Conservation (phyloP, 345 rosid genomes). For the Viola odorata region DNA sequence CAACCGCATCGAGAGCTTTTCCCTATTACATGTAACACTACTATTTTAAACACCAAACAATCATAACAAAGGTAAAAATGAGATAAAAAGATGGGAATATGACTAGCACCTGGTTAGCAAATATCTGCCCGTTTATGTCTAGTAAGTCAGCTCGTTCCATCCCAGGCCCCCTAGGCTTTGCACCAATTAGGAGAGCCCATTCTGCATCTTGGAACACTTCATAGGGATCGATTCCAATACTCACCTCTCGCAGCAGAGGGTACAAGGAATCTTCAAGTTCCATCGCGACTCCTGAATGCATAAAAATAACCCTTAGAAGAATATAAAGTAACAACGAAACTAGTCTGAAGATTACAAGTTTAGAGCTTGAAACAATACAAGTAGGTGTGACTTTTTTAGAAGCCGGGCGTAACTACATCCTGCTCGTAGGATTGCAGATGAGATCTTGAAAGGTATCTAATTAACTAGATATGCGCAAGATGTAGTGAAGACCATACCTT, state of each 20-base stretch:
- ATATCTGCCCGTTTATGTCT: slow-evolving; percentile 89
- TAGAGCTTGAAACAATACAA: no score
- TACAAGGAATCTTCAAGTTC: slow-evolving; percentile 96
- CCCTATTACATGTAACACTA: slow-evolving; percentile 39
- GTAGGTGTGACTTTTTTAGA: no score
- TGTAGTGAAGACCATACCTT: slow-evolving; percentile 41
- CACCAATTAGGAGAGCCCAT: slow-evolving; percentile 97
- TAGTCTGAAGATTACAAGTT: no score
- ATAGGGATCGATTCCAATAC: slow-evolving; percentile 69
- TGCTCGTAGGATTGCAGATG: neutral
- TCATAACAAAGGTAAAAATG: neutral
- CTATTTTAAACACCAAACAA: neutral
- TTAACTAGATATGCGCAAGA: neutral
- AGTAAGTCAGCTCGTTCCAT: slow-evolving; percentile 89
- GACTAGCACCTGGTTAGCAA: slow-evolving; percentile 65
- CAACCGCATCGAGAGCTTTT: slow-evolving; percentile 87
- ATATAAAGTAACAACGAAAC: neutral
- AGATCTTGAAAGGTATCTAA: neutral
- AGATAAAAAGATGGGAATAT: slow-evolving; percentile 1
- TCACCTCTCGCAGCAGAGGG: slow-evolving; percentile 91
- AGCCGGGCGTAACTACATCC: neutral
- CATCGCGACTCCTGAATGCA: slow-evolving; percentile 83
- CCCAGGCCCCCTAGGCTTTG: slow-evolving; percentile 99
- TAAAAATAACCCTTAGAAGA: slow-evolving; percentile 9
- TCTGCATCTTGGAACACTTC: slow-evolving; percentile 90